Percentiles rank a stretch among this genome's conserved stretches.
These are phyloP conservation scores for Globisporangium solare DNA, from an alignment of 352 stramenopile genomes.

Conservation along the genomic window DNA sequence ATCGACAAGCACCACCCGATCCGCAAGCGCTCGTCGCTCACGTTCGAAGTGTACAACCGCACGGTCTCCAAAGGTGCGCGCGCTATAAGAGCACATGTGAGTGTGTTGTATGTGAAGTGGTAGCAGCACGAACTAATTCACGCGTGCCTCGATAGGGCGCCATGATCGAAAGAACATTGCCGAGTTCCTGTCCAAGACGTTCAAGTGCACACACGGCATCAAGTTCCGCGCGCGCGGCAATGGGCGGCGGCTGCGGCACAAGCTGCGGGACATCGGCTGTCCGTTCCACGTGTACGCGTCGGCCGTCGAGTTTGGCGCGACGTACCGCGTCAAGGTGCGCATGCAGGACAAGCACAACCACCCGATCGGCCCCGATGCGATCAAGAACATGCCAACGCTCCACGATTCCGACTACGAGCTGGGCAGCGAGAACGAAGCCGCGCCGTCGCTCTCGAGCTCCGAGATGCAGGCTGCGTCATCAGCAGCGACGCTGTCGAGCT, in stretches of 20 bases:
- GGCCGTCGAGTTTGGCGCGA: slow-evolving; percentile 49
- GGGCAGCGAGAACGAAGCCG: slow-evolving; percentile 11
- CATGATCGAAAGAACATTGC: slow-evolving; percentile 71
- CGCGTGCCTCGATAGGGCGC: slow-evolving; percentile 20
- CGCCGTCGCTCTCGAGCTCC: slow-evolving; percentile 9
- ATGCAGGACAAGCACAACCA: slow-evolving; percentile 77
- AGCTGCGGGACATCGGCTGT: slow-evolving; percentile 66
- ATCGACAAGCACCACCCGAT: slow-evolving; percentile 71
- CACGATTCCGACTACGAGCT: slow-evolving; percentile 64
- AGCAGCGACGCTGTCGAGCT: background rate
- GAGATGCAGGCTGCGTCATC: slow-evolving; percentile 5
- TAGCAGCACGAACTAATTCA: background rate
- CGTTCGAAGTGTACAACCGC: slow-evolving; percentile 84
- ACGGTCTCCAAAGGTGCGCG: slow-evolving; percentile 65
- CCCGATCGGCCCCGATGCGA: slow-evolving; percentile 57
- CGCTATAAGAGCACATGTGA: background rate
- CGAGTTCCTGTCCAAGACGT: slow-evolving; percentile 79
- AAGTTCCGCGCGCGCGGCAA: slow-evolving; percentile 73
- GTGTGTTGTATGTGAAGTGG: background rate
- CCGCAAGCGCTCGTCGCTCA: slow-evolving; percentile 78
- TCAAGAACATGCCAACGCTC: slow-evolving; percentile 47
- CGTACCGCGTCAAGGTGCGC: slow-evolving; percentile 73
- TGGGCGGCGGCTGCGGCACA: slow-evolving; percentile 63
- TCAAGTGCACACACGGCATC: slow-evolving; percentile 82
- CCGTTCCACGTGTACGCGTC: slow-evolving; percentile 80